Percentiles rank a stretch among this genome's conserved stretches.
Evolutionary conservation across 805 yeast species (phyloP).

Genomic region (Ogataea paraovalis): DNA sequence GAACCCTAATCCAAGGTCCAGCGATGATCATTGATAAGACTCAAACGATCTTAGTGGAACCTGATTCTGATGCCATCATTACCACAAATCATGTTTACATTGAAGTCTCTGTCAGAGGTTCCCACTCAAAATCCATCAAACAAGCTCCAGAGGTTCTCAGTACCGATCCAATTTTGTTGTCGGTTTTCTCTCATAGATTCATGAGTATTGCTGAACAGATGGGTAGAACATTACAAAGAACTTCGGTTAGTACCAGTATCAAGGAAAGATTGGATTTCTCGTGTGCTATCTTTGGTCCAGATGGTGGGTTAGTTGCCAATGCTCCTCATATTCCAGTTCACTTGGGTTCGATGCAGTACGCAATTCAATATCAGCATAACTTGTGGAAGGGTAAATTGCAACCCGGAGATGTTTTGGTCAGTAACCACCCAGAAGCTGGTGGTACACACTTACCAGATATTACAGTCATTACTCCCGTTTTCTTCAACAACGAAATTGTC

Average conservation of each 20-base stretch:
- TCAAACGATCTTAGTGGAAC: slow-evolving; percentile 38
- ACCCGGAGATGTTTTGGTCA: slow-evolving; percentile 38
- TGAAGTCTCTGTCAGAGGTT: slow-evolving; percentile 8
- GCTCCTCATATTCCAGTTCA: slow-evolving; percentile 49
- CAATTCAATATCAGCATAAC: slow-evolving; percentile 35
- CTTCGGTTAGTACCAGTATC: slow-evolving; percentile 41
- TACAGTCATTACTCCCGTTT: slow-evolving; percentile 53
- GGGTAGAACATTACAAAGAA: slow-evolving; percentile 44
- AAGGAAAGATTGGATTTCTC: slow-evolving; percentile 47
- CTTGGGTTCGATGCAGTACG: slow-evolving; percentile 40
- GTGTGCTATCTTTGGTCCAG: slow-evolving; percentile 44
- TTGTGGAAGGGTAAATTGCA: slow-evolving; percentile 35
- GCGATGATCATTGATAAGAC: slow-evolving; percentile 32
- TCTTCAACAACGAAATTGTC: slow-evolving; percentile 37
- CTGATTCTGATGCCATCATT: slow-evolving; percentile 33
- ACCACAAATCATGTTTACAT: slow-evolving; percentile 34
- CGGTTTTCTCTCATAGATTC: slow-evolving; percentile 42
- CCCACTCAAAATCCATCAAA: slow-evolving; percentile 1
- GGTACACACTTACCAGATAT: slow-evolving; percentile 46
- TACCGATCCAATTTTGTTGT: slow-evolving; percentile 37
- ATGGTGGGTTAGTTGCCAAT: slow-evolving; percentile 42
- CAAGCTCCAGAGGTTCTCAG: slow-evolving; percentile 5
- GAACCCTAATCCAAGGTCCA: slow-evolving; percentile 35
- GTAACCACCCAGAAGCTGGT: slow-evolving; percentile 39
- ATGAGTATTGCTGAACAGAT: slow-evolving; percentile 50